Evolutionary conservation across 73 alveolate genomes (phyloP).

Genomic region (Paramecium primaurelia): DNA sequence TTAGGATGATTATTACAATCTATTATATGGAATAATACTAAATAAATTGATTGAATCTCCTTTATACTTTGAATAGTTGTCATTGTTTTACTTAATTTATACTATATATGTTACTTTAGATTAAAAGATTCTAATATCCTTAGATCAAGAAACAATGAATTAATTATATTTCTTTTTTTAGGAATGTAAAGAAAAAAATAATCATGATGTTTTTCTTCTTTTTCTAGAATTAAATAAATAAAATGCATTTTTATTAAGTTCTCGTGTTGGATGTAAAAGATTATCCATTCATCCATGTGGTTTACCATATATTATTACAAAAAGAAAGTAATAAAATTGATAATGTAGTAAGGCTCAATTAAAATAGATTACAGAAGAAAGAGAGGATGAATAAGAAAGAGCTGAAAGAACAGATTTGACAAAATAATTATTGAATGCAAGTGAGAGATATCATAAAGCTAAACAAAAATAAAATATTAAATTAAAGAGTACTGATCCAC

Average conservation of each 20-base stretch:
- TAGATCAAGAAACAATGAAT: not conserved
- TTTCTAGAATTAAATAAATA: not conserved
- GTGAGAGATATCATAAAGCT: not conserved
- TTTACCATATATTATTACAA: constrained; percentile 18
- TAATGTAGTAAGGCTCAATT: not conserved
- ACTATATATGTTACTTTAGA: not conserved
- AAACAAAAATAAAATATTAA: not conserved
- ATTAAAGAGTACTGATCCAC: not conserved
- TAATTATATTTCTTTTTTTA: constrained; percentile 3
- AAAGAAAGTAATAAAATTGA: not conserved
- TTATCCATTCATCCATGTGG: constrained; percentile 46
- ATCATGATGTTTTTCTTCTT: not conserved
- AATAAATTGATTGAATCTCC: not conserved
- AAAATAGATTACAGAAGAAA: not conserved
- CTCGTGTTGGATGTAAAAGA: constrained; percentile 25
- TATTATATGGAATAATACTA: not conserved
- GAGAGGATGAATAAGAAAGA: not conserved
- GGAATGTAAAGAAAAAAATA: constrained; percentile 7
- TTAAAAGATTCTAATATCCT: not conserved
- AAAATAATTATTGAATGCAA: not conserved
- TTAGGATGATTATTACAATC: not conserved
- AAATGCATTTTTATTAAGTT: constrained; percentile 7
- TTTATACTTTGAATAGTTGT: not conserved
- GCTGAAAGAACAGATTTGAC: not conserved
- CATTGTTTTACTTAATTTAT: not conserved